Evolutionary conservation across 176 grass and related monocot genomes (phyloP).

Genomic region (Carex pumila): DNA sequence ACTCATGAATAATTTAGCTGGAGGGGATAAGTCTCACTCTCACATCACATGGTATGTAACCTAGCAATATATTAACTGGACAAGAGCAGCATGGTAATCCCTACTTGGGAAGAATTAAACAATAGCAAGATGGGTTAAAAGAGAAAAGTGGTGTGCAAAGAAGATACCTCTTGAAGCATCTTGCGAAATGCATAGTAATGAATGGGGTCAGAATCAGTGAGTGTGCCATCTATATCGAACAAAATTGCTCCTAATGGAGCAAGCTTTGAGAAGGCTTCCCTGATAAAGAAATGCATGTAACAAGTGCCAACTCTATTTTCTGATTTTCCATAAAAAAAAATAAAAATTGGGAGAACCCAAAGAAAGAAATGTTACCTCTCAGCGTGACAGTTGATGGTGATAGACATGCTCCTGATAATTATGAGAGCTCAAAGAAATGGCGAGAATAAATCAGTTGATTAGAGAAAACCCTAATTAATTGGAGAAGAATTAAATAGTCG

Average conservation of each 20-base stretch:
- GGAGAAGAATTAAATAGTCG: no score
- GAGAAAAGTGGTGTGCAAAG: not conserved
- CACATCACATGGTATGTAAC: not conserved
- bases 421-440: not conserved
- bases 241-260: slow-evolving; percentile 66
- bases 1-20: not conserved
- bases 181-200: slow-evolving; percentile 67
- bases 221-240: slow-evolving; percentile 81
- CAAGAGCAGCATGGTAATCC: not conserved
- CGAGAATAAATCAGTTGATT: not conserved
- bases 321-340: not conserved
- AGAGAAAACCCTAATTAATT: not conserved
- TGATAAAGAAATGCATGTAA: slow-evolving; percentile 17
- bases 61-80: not conserved
- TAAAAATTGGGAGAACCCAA: not conserved
- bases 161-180: slow-evolving; percentile 47
- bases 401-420: not conserved
- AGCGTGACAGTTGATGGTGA: not conserved
- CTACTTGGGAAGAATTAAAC: no score
- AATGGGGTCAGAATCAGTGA: slow-evolving; percentile 75
- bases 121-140: not conserved
- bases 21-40: not conserved
- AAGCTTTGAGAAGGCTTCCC: slow-evolving; percentile 29
- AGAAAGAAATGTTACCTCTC: not conserved
- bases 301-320: no score